Evolutionary conservation across 1,139 yeast species (phyloP).

Genomic region (Pichia sorboxylosa): DNA sequence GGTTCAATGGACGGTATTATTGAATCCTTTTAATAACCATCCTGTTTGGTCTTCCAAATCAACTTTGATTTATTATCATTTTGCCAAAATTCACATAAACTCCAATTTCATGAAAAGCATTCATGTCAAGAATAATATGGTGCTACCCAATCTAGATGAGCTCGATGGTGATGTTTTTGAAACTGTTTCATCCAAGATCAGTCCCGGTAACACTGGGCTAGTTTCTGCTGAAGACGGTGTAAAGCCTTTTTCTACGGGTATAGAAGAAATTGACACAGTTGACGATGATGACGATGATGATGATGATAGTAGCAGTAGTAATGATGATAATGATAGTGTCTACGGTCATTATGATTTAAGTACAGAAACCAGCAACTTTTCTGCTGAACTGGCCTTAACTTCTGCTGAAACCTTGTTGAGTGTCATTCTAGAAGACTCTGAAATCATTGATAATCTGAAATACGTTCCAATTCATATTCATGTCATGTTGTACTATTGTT

Average conservation of each 20-base stretch:
- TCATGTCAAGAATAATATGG: conserved; percentile 25
- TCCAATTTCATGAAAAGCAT: conserved; percentile 42
- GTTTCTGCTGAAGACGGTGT: neutral
- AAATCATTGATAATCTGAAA: conserved; percentile 43
- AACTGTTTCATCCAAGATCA: conserved; percentile 2
- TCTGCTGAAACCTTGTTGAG: conserved; percentile 57
- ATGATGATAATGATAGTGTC: conserved; percentile 14
- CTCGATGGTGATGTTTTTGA: conserved; percentile 18
- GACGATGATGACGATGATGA: conserved; percentile 2
- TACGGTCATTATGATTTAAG: conserved; percentile 25
- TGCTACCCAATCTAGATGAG: conserved; percentile 34
- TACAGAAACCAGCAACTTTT: conserved; percentile 27
- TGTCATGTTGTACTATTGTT: conserved; percentile 60
- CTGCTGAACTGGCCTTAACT: conserved; percentile 40
- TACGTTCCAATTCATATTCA: conserved; percentile 65
- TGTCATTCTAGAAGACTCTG: conserved; percentile 47
- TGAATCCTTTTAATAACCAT: conserved; percentile 46
- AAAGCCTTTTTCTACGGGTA: no score
- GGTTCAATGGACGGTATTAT: conserved; percentile 67
- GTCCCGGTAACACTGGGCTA: conserved; percentile 1
- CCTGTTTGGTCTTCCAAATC: conserved; percentile 65
- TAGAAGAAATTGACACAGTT: conserved; percentile 6
- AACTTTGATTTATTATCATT: conserved; percentile 57
- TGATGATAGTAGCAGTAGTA: conserved; percentile 11
- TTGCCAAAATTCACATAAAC: conserved; percentile 66